Percentiles rank a stretch among this genome's conserved stretches.
phyloP scores from a whole-genome alignment of 1,284 basidiomycete genomes.

The Rhodotorula sp. region DNA sequence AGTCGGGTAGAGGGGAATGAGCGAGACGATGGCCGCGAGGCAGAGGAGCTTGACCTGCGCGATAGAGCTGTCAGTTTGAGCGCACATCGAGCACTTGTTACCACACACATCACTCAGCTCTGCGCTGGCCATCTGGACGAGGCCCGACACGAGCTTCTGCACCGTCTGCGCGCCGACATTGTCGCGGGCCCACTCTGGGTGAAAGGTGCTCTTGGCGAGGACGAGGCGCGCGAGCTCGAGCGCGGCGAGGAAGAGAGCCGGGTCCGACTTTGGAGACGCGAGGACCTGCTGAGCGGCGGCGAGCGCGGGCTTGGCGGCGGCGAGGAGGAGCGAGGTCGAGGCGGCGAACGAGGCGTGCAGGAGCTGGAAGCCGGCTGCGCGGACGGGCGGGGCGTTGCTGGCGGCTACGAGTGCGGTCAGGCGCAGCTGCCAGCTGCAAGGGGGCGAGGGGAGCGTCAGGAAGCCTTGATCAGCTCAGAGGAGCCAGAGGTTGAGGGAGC shows the following conservation, averaged over 20 bases:
- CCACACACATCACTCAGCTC: constrained; percentile 9
- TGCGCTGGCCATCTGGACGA: constrained; percentile 21
- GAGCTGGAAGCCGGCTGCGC: constrained; percentile 32
- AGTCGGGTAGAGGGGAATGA: constrained; percentile 39
- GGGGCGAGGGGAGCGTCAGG: not conserved
- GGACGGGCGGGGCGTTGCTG: constrained; percentile 15
- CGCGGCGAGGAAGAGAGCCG: constrained; percentile 22
- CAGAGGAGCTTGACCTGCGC: constrained; percentile 23
- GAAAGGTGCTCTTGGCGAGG: constrained; percentile 31
- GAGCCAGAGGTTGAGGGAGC: not conserved
- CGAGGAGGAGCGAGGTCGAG: constrained; percentile 28
- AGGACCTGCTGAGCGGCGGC: constrained; percentile 19
- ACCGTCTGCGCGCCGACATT: constrained; percentile 36
- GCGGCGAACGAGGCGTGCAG: constrained; percentile 24
- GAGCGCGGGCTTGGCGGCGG: constrained; percentile 22
- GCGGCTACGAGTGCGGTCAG: constrained; percentile 26
- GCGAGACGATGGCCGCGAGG: constrained; percentile 24
- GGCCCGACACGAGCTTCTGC: constrained; percentile 25
- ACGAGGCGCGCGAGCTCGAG: constrained; percentile 25
- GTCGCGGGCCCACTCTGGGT: constrained; percentile 42
- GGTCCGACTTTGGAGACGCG: constrained; percentile 23
- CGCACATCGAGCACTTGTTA: not conserved
- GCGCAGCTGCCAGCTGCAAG: constrained; percentile 35
- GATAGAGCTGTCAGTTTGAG: not conserved
- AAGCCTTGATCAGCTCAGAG: no score